Percentiles rank a stretch among this genome's conserved stretches.
Conservation (phyloP, 805 yeast genomes). For the Candida odintsovae region DNA sequence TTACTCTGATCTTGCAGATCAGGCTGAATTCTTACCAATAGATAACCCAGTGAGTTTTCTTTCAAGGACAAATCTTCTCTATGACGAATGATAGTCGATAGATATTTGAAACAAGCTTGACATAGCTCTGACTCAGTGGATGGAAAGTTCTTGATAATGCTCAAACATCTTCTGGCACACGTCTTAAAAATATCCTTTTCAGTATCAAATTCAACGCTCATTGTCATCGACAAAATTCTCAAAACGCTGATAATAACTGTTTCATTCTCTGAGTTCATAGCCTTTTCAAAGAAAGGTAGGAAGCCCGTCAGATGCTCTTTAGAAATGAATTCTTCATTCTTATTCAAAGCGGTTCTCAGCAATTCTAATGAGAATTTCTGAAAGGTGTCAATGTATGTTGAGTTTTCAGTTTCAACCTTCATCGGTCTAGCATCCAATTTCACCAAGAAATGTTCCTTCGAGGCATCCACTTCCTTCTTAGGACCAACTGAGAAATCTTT, state of each 20-base stretch:
- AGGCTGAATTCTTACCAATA: conserved; percentile 68
- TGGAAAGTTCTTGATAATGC: conserved; percentile 68
- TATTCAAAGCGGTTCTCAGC: conserved; percentile 62
- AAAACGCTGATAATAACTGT: conserved; percentile 67
- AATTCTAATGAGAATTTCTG: conserved; percentile 76
- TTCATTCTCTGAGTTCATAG: conserved; percentile 65
- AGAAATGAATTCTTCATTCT: conserved; percentile 54
- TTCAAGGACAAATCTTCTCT: conserved; percentile 60
- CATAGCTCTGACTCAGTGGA: conserved; percentile 72
- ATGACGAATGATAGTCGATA: conserved; percentile 68
- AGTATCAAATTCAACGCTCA: conserved; percentile 57
- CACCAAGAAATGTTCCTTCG: conserved; percentile 67
- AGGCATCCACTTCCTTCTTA: conserved; percentile 25
- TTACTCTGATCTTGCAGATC: conserved; percentile 86
- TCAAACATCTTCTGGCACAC: conserved; percentile 55
- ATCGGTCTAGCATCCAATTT: conserved; percentile 55
- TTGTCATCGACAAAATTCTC: conserved; percentile 52
- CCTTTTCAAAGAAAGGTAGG: conserved; percentile 60
- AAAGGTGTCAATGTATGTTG: conserved; percentile 53
- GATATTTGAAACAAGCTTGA: conserved; percentile 70
- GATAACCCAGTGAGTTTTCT: conserved; percentile 65
- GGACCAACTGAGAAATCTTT: conserved; percentile 19
- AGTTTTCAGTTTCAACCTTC: conserved; percentile 48
- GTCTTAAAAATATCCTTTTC: conserved; percentile 44
- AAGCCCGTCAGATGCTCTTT: conserved; percentile 63